phyloP scores from a whole-genome alignment of 1,139 yeast genomes.

The Protomyces pachydermus region DNA sequence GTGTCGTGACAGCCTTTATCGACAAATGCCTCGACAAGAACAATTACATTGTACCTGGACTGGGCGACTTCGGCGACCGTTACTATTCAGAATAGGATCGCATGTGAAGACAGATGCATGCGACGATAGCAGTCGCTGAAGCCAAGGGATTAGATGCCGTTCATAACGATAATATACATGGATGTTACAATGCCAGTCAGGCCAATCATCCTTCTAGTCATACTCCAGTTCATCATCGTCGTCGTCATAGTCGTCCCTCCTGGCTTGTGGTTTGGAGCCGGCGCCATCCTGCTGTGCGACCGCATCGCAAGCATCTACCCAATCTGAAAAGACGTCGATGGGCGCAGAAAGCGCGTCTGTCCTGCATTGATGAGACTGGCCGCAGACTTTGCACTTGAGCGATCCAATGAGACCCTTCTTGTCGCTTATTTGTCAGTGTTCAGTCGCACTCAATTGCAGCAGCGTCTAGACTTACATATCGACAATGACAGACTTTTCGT shows the following conservation, averaged over 20 bases:
- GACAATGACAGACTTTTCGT: slow-evolving; percentile 86
- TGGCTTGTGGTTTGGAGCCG: slow-evolving; percentile 33
- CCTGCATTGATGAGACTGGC: slow-evolving; percentile 86
- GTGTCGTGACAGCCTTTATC: slow-evolving; percentile 87
- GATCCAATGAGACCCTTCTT: slow-evolving; percentile 82
- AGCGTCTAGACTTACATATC: slow-evolving; percentile 43
- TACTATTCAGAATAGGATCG: slow-evolving; percentile 12
- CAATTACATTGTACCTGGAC: slow-evolving; percentile 73
- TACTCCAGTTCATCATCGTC: slow-evolving; percentile 27
- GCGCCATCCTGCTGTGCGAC: slow-evolving; percentile 60
- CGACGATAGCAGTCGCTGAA: background rate
- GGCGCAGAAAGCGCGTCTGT: slow-evolving; percentile 78
- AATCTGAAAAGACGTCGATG: slow-evolving; percentile 90
- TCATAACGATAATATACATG: too few relatives aligned
- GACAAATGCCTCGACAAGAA: slow-evolving; percentile 80
- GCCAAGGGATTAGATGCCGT: too few relatives aligned
- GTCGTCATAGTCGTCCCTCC: slow-evolving; percentile 35
- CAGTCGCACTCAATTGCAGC: background rate
- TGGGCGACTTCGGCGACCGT: slow-evolving; percentile 91
- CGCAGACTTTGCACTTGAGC: slow-evolving; percentile 85
- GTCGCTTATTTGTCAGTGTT: slow-evolving; percentile 43
- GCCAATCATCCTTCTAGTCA: background rate
- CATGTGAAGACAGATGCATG: background rate
- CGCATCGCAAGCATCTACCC: slow-evolving; percentile 98
- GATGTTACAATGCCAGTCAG: too few relatives aligned